Percentiles rank a stretch among this genome's conserved stretches.
These are phyloP conservation scores for Herpetomonas tarakana DNA, from an alignment of 208 protist species.

Conservation along the genomic window DNA sequence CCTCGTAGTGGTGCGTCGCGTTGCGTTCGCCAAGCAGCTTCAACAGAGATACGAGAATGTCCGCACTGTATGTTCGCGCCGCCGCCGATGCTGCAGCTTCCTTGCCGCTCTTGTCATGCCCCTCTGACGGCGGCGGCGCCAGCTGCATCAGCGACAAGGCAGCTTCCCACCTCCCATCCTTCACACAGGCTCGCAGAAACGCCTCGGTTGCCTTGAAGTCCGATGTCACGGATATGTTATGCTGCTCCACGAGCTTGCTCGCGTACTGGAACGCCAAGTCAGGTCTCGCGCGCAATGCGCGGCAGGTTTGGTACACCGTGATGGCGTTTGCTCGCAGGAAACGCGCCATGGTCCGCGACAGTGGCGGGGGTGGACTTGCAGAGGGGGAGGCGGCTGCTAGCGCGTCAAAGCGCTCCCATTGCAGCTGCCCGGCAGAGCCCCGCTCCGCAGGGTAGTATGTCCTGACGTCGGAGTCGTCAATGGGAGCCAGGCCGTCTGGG, in stretches of 20 bases:
- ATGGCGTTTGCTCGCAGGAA: conserved; percentile 43
- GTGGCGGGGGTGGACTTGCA: no score
- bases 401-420: no score
- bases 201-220: conserved; percentile 27
- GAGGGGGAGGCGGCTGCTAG: no score
- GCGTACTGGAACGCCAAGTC: conserved; percentile 28
- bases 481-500: no score
- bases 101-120: no score
- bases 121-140: no score
- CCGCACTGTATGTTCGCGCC: conserved; percentile 8
- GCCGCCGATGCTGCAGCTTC: not conserved
- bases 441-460: no score
- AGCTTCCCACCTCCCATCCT: conserved; percentile 47
- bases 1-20: conserved; percentile 5
- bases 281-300: conserved; percentile 19
- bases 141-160: no score
- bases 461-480: no score
- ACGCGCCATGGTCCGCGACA: not conserved
- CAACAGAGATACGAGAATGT: conserved; percentile 23
- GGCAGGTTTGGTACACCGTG: conserved; percentile 57
- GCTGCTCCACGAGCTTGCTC: conserved; percentile 18
- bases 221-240: conserved; percentile 18
- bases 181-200: conserved; percentile 37
- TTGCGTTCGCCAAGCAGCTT: conserved; percentile 15
- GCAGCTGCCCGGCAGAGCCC: no score